A percentile compares a stretch with the other conserved stretches of the same genome.
phyloP scores from a whole-genome alignment of 148 eudicot species.

The Silene latifolia region DNA sequence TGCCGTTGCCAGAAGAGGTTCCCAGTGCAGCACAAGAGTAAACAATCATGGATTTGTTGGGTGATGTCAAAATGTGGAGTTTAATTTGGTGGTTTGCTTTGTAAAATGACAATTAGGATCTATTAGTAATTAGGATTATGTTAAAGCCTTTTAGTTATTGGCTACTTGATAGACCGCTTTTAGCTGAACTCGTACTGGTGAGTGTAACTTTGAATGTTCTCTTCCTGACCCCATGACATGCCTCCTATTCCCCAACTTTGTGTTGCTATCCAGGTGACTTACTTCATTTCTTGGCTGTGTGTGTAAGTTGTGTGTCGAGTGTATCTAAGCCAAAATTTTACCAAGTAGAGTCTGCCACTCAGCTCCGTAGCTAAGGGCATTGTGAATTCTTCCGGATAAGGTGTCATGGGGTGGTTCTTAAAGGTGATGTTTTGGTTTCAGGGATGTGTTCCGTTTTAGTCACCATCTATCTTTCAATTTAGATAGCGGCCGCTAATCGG shows the following conservation, averaged over 20 bases:
- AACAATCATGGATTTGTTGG: not conserved
- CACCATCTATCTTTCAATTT: too few relatives aligned
- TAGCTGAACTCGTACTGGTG: not conserved
- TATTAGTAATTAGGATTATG: not conserved
- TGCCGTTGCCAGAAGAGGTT: not conserved
- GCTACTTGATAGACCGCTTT: conserved; percentile 2
- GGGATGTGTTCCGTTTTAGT: too few relatives aligned
- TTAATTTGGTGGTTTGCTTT: not conserved
- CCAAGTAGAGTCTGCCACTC: too few relatives aligned
- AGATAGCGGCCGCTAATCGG: too few relatives aligned
- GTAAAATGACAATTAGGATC: not conserved
- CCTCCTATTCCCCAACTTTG: not conserved
- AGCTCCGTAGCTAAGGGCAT: too few relatives aligned
- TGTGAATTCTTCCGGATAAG: too few relatives aligned
- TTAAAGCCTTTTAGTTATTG: conserved; percentile 14
- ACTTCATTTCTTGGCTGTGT: not conserved
- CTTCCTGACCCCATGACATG: not conserved
- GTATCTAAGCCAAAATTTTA: too few relatives aligned
- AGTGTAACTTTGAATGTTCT: not conserved
- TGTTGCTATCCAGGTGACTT: not conserved
- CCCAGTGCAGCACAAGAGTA: conserved; percentile 10
- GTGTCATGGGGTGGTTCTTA: too few relatives aligned
- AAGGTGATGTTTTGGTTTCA: too few relatives aligned
- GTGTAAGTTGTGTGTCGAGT: too few relatives aligned
- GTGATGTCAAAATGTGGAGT: conserved; percentile 11